Percentiles rank a stretch among this genome's conserved stretches.
These are phyloP conservation scores for Coniosporium tulheliwenetii DNA, from an alignment of 2,329 filamentous ascomycete genomes.

Conservation along the genomic window DNA sequence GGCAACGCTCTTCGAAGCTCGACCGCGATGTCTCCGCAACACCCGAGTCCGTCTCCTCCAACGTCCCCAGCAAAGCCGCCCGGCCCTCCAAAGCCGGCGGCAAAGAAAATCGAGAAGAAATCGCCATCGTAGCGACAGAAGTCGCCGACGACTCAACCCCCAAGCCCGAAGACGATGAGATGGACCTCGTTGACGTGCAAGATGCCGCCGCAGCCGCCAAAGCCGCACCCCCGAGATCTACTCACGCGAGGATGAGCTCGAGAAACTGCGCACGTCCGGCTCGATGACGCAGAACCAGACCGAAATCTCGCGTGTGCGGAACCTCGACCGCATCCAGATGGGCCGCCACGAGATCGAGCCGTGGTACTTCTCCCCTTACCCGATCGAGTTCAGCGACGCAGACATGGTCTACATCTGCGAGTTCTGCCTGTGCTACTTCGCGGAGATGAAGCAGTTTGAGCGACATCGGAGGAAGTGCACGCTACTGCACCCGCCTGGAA, in stretches of 20 bases:
- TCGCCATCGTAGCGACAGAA: slow-evolving; percentile 27
- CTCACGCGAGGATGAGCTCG: slow-evolving; percentile 80
- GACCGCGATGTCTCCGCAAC: slow-evolving; percentile 42
- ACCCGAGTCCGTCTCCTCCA: slow-evolving; percentile 35
- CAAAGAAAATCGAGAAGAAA: slow-evolving; percentile 41
- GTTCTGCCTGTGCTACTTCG: slow-evolving; percentile 88
- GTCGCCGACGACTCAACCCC: slow-evolving; percentile 30
- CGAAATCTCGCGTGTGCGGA: slow-evolving; percentile 89
- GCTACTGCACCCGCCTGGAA: slow-evolving; percentile 82
- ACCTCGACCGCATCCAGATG: slow-evolving; percentile 88
- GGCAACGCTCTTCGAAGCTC: slow-evolving; percentile 26
- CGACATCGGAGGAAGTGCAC: slow-evolving; percentile 84
- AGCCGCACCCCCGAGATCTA: slow-evolving; percentile 39
- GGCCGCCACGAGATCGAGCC: slow-evolving; percentile 83
- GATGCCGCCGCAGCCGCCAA: slow-evolving; percentile 36
- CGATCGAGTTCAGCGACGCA: slow-evolving; percentile 70
- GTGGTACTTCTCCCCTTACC: slow-evolving; percentile 98
- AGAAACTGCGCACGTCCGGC: slow-evolving; percentile 83
- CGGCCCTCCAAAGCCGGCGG: slow-evolving; percentile 41
- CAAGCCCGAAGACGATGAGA: slow-evolving; percentile 33
- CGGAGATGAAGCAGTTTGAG: slow-evolving; percentile 63
- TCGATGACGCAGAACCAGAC: slow-evolving; percentile 99
- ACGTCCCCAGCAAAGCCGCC: slow-evolving; percentile 28
- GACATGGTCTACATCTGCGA: slow-evolving; percentile 95
- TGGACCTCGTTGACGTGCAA: slow-evolving; percentile 35